Conservation (phyloP, 768 basidiomycete species). For the Nevesoporus exiguus region DNA sequence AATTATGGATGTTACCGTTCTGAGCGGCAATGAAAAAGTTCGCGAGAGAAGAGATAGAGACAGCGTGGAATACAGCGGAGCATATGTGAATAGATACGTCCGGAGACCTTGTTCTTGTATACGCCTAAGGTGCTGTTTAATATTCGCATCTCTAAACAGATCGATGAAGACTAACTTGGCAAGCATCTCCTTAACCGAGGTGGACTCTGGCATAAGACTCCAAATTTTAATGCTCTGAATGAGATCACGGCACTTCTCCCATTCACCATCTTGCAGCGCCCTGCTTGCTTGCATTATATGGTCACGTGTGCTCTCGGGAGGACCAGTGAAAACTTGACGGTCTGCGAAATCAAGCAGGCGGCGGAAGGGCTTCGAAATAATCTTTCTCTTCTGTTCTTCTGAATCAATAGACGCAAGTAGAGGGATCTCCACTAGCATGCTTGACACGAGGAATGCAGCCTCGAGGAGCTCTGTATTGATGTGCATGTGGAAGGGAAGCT, state of each 20-base stretch:
- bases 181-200: slow-evolving; percentile 90
- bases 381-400: slow-evolving; percentile 90
- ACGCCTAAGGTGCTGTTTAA: slow-evolving; percentile 51
- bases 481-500: slow-evolving; percentile 99
- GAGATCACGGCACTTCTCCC: slow-evolving; percentile 93
- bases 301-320: slow-evolving; percentile 97
- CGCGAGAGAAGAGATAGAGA: slow-evolving; percentile 84
- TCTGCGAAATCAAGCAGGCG: slow-evolving; percentile 95
- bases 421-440: slow-evolving; percentile 98
- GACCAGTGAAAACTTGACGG: slow-evolving; percentile 95
- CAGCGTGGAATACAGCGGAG: slow-evolving; percentile 87
- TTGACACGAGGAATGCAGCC: slow-evolving; percentile 95
- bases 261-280: slow-evolving; percentile 93
- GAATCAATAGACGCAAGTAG: slow-evolving; percentile 91
- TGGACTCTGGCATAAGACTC: slow-evolving; percentile 90
- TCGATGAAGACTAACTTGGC: slow-evolving; percentile 58
- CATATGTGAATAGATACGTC: slow-evolving; percentile 96
- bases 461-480: slow-evolving; percentile 98
- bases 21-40: slow-evolving; percentile 81
- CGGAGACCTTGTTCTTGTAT: slow-evolving; percentile 97
- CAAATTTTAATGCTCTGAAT: slow-evolving; percentile 97
- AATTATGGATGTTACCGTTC: slow-evolving; percentile 76
- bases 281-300: slow-evolving; percentile 99
- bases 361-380: slow-evolving; percentile 95
- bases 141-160: not conserved